Conservation (phyloP, 2,329 filamentous ascomycete species). For the Aulographum hederae region DNA sequence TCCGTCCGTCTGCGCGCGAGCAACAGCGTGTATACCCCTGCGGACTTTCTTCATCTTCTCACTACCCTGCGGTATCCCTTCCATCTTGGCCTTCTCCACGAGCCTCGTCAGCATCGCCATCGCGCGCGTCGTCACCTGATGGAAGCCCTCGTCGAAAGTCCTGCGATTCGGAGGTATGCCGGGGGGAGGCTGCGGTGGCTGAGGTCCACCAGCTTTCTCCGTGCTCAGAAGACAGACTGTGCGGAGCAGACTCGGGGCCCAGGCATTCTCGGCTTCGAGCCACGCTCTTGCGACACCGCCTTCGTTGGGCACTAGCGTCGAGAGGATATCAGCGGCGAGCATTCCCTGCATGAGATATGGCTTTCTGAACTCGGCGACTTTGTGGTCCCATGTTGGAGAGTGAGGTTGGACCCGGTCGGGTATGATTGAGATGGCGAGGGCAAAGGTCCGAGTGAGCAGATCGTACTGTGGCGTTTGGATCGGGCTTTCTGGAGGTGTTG, state of each 20-base stretch:
- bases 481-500: too few species aligned
- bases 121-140: conserved; percentile 24
- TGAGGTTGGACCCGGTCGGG: conserved; percentile 45
- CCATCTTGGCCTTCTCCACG: conserved; percentile 15
- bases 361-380: conserved; percentile 66
- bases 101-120: conserved; percentile 24
- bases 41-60: too few species aligned
- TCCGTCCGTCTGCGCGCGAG: conserved; percentile 3
- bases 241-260: conserved; percentile 61
- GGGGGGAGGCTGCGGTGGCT: conserved; percentile 1
- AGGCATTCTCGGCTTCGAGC: conserved; percentile 69
- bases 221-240: conserved; percentile 48
- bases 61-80: conserved; percentile 5
- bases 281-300: conserved; percentile 56
- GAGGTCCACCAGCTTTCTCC: conserved; percentile 4
- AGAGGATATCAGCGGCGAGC: conserved; percentile 73
- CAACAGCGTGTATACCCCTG: conserved; percentile 13
- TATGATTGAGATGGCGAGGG: conserved; percentile 65
- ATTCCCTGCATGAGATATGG: conserved; percentile 84
- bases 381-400: conserved; percentile 24
- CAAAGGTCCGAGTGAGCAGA: conserved; percentile 73
- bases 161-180: conserved; percentile 13
- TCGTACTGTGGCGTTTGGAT: conserved; percentile 32
- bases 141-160: conserved; percentile 13
- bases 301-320: conserved; percentile 55